Evolutionary conservation across 352 stramenopile genomes (phyloP).

Genomic region (Globisporangium uncinulatum): DNA sequence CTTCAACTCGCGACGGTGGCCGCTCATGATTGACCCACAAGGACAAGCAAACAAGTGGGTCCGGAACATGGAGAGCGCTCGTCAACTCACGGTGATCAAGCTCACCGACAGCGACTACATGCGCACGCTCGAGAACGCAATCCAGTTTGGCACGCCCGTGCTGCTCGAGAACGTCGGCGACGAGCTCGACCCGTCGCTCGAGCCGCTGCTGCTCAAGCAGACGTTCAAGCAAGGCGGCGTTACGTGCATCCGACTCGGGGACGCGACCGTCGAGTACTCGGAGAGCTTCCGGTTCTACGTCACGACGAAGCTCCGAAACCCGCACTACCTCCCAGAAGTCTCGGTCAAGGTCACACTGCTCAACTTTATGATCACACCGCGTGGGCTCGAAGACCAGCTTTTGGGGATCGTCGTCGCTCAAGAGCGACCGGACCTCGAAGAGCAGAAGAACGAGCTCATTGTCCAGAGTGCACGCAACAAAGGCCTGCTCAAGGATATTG

Average conservation of each 20-base stretch:
- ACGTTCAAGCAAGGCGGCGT: slow-evolving; percentile 93
- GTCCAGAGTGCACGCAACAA: slow-evolving; percentile 91
- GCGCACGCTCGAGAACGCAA: slow-evolving; percentile 88
- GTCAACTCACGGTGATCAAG: slow-evolving; percentile 92
- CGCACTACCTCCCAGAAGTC: slow-evolving; percentile 92
- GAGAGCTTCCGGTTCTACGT: slow-evolving; percentile 94
- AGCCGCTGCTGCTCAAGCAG: slow-evolving; percentile 92
- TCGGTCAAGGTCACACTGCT: slow-evolving; percentile 92
- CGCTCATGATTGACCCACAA: slow-evolving; percentile 94
- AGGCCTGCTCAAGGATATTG: slow-evolving; percentile 89
- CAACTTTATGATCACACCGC: slow-evolving; percentile 95
- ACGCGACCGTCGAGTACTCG: slow-evolving; percentile 90
- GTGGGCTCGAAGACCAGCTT: slow-evolving; percentile 90
- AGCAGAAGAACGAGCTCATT: slow-evolving; percentile 92
- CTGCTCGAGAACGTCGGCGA: slow-evolving; percentile 92
- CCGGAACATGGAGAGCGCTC: slow-evolving; percentile 91
- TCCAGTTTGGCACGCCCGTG: slow-evolving; percentile 91
- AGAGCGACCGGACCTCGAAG: slow-evolving; percentile 90
- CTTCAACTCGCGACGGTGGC: slow-evolving; percentile 92
- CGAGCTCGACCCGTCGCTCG: slow-evolving; percentile 90
- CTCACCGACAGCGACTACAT: slow-evolving; percentile 92
- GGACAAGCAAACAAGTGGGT: slow-evolving; percentile 96
- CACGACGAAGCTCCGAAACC: slow-evolving; percentile 91
- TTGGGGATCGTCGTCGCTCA: slow-evolving; percentile 90
- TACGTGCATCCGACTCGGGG: slow-evolving; percentile 90